Evolutionary conservation across 1,284 basidiomycete genomes (phyloP).

Genomic region (Puccinia coronata): DNA sequence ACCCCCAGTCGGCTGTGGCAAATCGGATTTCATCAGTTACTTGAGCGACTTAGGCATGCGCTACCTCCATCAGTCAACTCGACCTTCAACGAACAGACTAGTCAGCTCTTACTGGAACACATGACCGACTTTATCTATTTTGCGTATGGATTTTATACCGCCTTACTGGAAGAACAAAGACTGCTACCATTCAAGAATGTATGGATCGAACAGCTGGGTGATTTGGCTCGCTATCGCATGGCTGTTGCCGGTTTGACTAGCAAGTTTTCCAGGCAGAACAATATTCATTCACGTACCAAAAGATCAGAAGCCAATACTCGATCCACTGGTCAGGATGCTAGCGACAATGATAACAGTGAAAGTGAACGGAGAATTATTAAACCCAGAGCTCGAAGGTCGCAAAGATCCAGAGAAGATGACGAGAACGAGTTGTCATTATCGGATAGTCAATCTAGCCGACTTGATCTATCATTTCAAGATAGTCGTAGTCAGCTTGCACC

Average conservation of each 20-base stretch:
- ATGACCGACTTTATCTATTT: constrained; percentile 90
- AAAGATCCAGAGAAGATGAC: background rate
- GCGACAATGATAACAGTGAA: background rate
- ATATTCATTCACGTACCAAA: constrained; percentile 60
- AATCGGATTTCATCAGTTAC: constrained; percentile 81
- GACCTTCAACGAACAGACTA: constrained; percentile 27
- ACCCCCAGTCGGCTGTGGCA: constrained; percentile 92
- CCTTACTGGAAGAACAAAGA: constrained; percentile 77
- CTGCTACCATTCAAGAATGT: constrained; percentile 72
- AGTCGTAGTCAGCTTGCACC: constrained; percentile 19
- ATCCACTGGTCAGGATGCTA: background rate
- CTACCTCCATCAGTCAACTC: constrained; percentile 63
- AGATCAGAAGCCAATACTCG: background rate
- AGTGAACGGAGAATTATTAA: background rate
- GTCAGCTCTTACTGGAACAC: constrained; percentile 65
- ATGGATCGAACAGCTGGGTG: constrained; percentile 95
- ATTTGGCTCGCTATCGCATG: constrained; percentile 92
- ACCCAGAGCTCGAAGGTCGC: constrained; percentile 1
- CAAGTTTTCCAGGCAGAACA: constrained; percentile 56
- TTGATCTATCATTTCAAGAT: constrained; percentile 2
- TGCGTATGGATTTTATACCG: constrained; percentile 89
- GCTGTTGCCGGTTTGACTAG: constrained; percentile 66
- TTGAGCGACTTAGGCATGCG: constrained; percentile 82
- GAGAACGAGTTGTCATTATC: background rate
- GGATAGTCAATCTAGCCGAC: constrained; percentile 16